Evolutionary conservation across 140 eudicot genomes (phyloP).

Genomic region (Stevia rebaudiana): DNA sequence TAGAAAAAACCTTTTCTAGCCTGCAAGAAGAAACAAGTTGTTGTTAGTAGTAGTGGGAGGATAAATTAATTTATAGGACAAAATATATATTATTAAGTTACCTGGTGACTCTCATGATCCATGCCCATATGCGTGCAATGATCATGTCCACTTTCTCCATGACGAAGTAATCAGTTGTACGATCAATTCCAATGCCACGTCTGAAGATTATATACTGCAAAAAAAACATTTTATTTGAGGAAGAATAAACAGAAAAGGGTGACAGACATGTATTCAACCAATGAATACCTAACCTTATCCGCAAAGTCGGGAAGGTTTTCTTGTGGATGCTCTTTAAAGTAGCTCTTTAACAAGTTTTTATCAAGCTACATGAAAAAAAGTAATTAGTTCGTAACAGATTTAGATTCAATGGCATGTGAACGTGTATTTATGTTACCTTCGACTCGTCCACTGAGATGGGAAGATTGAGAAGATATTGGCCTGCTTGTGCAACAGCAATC

Average conservation of each 20-base stretch:
- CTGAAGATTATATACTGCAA: slow-evolving; percentile 61
- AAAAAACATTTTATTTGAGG: background rate
- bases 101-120: slow-evolving; percentile 73
- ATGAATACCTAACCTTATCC: slow-evolving; percentile 89
- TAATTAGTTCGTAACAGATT: too few relatives aligned
- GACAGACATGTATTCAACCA: too few relatives aligned
- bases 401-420: too few relatives aligned
- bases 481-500: slow-evolving; percentile 80
- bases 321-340: slow-evolving; percentile 65
- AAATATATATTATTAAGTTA: too few relatives aligned
- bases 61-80: too few relatives aligned
- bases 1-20: slow-evolving; percentile 42
- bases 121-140: slow-evolving; percentile 71
- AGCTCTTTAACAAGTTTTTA: slow-evolving; percentile 62
- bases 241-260: too few relatives aligned
- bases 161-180: slow-evolving; percentile 71
- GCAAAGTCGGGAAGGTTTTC: slow-evolving; percentile 88
- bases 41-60: background rate
- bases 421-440: slow-evolving; percentile 32
- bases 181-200: slow-evolving; percentile 94
- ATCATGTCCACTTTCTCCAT: slow-evolving; percentile 84
- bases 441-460: slow-evolving; percentile 60
- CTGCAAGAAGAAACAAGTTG: slow-evolving; percentile 28
- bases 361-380: slow-evolving; percentile 48
- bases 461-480: slow-evolving; percentile 90